Percentiles rank a stretch among this genome's conserved stretches.
phyloP scores from a whole-genome alignment of 352 stramenopile genomes.

The Blastocystis sp. region DNA sequence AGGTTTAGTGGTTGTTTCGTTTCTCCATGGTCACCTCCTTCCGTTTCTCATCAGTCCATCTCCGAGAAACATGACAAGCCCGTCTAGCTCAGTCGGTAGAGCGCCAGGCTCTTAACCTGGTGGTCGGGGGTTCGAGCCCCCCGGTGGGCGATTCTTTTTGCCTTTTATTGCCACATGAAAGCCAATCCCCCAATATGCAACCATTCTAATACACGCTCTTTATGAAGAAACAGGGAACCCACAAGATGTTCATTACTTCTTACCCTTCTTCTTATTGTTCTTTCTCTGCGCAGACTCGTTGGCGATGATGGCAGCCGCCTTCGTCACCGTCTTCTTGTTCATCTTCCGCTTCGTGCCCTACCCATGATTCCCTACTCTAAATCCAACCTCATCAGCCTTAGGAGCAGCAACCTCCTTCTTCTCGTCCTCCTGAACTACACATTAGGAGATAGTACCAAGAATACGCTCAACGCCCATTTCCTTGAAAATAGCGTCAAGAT shows the following conservation, averaged over 20 bases:
- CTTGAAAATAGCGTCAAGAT: slow-evolving; percentile 21
- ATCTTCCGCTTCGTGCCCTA: neutral
- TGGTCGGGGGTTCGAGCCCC: neutral
- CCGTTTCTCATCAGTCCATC: neutral
- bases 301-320: slow-evolving; percentile 25
- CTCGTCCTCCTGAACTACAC: slow-evolving; percentile 15
- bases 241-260: slow-evolving; percentile 50
- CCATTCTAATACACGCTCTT: neutral
- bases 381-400: neutral
- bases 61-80: neutral
- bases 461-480: slow-evolving; percentile 25
- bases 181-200: neutral
- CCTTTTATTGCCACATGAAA: neutral
- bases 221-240: neutral
- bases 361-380: neutral
- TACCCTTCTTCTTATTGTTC: slow-evolving; percentile 48
- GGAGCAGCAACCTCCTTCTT: neutral
- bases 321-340: neutral
- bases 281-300: slow-evolving; percentile 32
- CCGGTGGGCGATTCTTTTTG: neutral
- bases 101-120: neutral
- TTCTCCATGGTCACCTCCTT: neutral
- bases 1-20: too few species aligned
- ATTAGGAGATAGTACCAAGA: neutral
- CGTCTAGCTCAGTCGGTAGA: neutral